Conservation (phyloP, 202 grass and related monocot genomes). For the Miscanthus sacchariflorus region DNA sequence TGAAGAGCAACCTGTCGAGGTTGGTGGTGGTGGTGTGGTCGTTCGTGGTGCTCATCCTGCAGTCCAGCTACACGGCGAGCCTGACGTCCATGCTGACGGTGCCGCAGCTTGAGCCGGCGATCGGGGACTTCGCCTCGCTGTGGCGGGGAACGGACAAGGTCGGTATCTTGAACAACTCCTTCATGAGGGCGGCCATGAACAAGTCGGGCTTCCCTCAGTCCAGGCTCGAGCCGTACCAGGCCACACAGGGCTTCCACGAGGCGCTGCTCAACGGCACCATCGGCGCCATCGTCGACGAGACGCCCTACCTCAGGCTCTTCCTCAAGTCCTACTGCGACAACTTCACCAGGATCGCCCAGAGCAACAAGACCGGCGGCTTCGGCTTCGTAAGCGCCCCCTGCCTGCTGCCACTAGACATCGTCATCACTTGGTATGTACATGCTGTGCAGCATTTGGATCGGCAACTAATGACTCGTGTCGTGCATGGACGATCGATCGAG, state of each 20-base stretch:
- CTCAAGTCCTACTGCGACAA: constrained; percentile 58
- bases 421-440: not conserved
- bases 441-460: not conserved
- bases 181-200: constrained; percentile 43
- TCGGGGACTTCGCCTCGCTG: constrained; percentile 51
- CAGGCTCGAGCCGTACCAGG: constrained; percentile 43
- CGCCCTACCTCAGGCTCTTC: constrained; percentile 72
- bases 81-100: constrained; percentile 88
- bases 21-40: constrained; percentile 74
- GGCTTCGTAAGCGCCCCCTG: constrained; percentile 63
- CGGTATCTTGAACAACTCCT: constrained; percentile 74
- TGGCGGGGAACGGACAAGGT: constrained; percentile 23
- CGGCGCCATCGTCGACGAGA: constrained; percentile 73
- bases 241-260: constrained; percentile 58
- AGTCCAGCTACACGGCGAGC: constrained; percentile 92
- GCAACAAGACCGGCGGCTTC: constrained; percentile 74
- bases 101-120: constrained; percentile 51
- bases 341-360: constrained; percentile 52
- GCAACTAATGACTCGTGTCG: not conserved
- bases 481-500: not conserved
- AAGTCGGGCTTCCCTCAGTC: constrained; percentile 44
- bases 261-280: constrained; percentile 64
- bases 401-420: too few species aligned
- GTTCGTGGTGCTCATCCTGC: constrained; percentile 87
- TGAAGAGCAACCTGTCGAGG: constrained; percentile 72